These are phyloP conservation scores for Hypoxylon rickii DNA, from an alignment of 495 filamentous ascomycete genomes.

Conservation along the genomic window DNA sequence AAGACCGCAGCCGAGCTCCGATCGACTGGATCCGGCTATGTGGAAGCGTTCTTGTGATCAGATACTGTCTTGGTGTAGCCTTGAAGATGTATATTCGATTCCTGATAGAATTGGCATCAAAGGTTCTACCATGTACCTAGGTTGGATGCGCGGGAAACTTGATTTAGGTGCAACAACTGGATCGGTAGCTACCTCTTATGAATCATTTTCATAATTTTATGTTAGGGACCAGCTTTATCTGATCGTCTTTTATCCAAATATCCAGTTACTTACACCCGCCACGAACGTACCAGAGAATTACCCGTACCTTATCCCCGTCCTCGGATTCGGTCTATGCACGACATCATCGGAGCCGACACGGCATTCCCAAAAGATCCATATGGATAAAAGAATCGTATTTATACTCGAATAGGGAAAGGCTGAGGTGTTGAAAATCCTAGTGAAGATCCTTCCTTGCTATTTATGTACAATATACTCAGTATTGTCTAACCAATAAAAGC, in stretches of 20 bases:
- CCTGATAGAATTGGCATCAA: too few relatives aligned
- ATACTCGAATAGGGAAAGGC: constrained; percentile 11
- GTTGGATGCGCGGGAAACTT: too few relatives aligned
- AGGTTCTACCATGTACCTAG: too few relatives aligned
- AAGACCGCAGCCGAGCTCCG: constrained; percentile 23
- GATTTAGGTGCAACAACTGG: too few relatives aligned
- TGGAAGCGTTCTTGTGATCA: constrained; percentile 14
- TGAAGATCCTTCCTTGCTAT: constrained; percentile 15
- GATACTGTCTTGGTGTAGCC: constrained; percentile 1
- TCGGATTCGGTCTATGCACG: constrained; percentile 15
- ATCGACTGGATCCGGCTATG: constrained; percentile 11
- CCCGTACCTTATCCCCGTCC: not conserved
- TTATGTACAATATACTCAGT: not conserved
- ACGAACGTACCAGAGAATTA: not conserved
- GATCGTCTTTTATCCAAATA: too few relatives aligned
- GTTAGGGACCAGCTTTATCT: too few relatives aligned
- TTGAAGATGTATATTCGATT: too few relatives aligned
- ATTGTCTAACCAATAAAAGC: constrained; percentile 11
- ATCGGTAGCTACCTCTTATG: too few relatives aligned
- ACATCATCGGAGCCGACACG: constrained; percentile 31
- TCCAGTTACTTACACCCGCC: too few relatives aligned
- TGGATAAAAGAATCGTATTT: not conserved
- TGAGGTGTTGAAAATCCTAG: constrained; percentile 17
- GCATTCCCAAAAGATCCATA: constrained; percentile 13
- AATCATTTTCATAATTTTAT: too few relatives aligned